phyloP scores from a whole-genome alignment of 1,284 basidiomycete species.

The Marasmius sp. region DNA sequence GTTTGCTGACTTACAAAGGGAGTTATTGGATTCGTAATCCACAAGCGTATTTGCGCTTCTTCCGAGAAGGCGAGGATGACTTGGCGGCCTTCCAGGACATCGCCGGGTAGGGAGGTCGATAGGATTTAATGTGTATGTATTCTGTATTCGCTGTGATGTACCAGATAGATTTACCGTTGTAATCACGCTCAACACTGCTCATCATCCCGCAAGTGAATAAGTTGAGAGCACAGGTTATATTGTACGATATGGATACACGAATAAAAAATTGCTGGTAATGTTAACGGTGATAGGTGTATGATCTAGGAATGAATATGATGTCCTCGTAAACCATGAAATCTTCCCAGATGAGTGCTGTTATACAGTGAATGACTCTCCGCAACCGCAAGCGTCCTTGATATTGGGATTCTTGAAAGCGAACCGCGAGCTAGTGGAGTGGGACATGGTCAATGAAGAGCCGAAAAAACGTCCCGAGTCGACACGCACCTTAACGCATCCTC shows the following conservation, averaged over 20 bases:
- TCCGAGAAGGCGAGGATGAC: background rate
- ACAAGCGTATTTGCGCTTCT: background rate
- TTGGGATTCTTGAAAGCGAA: conserved; percentile 93
- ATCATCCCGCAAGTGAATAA: no score
- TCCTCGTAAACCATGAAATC: background rate
- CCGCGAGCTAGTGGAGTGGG: conserved; percentile 59
- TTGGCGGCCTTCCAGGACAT: background rate
- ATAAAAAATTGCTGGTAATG: background rate
- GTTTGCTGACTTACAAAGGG: conserved; percentile 74
- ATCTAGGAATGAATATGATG: background rate
- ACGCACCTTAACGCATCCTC: conserved; percentile 85
- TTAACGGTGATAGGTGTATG: background rate
- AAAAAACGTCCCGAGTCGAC: conserved; percentile 1
- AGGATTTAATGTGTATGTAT: background rate
- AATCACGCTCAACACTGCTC: no score
- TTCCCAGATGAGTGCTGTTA: conserved; percentile 12
- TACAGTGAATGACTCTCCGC: conserved; percentile 87
- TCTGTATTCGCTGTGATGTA: background rate
- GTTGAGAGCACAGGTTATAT: background rate
- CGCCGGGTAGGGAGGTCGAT: background rate
- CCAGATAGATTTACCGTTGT: no score
- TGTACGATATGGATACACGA: background rate
- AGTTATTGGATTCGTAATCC: conserved; percentile 50
- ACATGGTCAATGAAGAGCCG: background rate
- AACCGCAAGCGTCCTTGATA: conserved; percentile 91